Percentiles rank a stretch among this genome's conserved stretches.
Conservation (phyloP, 441 rosid species). For the Francoa sonchifolia region DNA sequence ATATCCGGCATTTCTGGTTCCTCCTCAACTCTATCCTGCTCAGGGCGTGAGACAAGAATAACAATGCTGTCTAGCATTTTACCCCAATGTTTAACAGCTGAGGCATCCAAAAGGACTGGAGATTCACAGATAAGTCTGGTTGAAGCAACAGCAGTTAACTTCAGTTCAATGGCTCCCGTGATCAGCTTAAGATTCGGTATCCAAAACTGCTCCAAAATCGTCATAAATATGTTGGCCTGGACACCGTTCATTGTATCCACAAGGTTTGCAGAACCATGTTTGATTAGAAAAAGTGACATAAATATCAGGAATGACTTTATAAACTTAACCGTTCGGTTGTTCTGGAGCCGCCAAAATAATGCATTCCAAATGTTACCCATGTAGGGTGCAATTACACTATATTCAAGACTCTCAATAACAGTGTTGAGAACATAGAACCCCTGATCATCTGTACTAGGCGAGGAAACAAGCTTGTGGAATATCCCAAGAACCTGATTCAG, state of each 20-base stretch:
- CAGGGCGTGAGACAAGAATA: slow-evolving; percentile 71
- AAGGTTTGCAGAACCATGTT: slow-evolving; percentile 60
- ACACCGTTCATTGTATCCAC: slow-evolving; percentile 66
- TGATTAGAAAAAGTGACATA: slow-evolving; percentile 81
- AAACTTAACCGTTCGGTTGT: slow-evolving; percentile 47
- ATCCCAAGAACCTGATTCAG: slow-evolving; percentile 73
- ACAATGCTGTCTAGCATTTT: slow-evolving; percentile 71
- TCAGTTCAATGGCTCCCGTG: slow-evolving; percentile 60
- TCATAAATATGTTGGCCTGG: slow-evolving; percentile 45
- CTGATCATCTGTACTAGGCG: slow-evolving; percentile 74
- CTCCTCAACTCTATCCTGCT: slow-evolving; percentile 58
- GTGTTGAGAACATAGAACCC: slow-evolving; percentile 90
- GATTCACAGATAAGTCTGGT: slow-evolving; percentile 68
- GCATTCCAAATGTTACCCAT: slow-evolving; percentile 61
- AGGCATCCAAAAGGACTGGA: slow-evolving; percentile 53
- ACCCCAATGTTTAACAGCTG: slow-evolving; percentile 56
- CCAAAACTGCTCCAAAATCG: slow-evolving; percentile 72
- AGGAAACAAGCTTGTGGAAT: slow-evolving; percentile 55
- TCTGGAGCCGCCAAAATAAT: slow-evolving; percentile 60
- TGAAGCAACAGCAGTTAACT: slow-evolving; percentile 77
- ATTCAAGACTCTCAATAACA: slow-evolving; percentile 68
- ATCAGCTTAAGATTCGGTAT: slow-evolving; percentile 71
- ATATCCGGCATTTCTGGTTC: slow-evolving; percentile 90
- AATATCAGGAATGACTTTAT: slow-evolving; percentile 64
- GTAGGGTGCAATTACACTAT: slow-evolving; percentile 41